Evolutionary conservation across 805 yeast species (phyloP).

Genomic region (Saturnispora dispora): DNA sequence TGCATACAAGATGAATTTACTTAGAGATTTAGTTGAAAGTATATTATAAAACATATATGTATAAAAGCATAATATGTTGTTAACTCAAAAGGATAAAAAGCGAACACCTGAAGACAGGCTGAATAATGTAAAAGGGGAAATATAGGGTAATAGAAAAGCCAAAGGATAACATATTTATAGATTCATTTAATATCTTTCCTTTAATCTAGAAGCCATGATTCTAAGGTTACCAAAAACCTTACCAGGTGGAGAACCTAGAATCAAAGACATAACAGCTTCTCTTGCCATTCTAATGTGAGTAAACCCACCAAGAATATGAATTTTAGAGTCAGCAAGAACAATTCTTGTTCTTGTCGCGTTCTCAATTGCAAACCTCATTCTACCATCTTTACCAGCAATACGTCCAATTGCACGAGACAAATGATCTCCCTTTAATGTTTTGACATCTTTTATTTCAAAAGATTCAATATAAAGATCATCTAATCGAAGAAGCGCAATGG

Average conservation of each 20-base stretch:
- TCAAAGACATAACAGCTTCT: conserved; percentile 88
- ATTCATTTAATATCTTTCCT: conserved; percentile 68
- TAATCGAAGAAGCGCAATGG: conserved; percentile 85
- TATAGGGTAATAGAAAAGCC: neutral
- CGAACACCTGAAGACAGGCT: neutral
- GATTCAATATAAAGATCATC: conserved; percentile 97
- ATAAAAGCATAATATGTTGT: neutral
- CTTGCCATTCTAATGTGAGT: conserved; percentile 98
- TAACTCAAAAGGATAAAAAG: neutral
- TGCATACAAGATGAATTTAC: conserved; percentile 49
- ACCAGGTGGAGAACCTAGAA: conserved; percentile 97
- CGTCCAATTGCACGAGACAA: conserved; percentile 98
- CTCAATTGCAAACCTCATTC: conserved; percentile 96
- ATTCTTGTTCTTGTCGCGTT: conserved; percentile 97
- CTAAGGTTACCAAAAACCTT: conserved; percentile 96
- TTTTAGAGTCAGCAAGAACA: conserved; percentile 92
- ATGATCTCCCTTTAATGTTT: conserved; percentile 92
- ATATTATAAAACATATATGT: neutral
- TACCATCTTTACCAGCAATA: conserved; percentile 99
- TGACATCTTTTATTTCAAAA: conserved; percentile 93
- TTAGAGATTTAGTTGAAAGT: conserved; percentile 29
- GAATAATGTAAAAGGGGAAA: neutral
- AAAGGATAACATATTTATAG: neutral
- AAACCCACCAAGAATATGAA: conserved; percentile 95
- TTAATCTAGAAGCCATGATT: conserved; percentile 93